Percentiles rank a stretch among this genome's conserved stretches.
phyloP scores from a whole-genome alignment of 2,329 filamentous ascomycete genomes.

The Pyrenophora graminea region DNA sequence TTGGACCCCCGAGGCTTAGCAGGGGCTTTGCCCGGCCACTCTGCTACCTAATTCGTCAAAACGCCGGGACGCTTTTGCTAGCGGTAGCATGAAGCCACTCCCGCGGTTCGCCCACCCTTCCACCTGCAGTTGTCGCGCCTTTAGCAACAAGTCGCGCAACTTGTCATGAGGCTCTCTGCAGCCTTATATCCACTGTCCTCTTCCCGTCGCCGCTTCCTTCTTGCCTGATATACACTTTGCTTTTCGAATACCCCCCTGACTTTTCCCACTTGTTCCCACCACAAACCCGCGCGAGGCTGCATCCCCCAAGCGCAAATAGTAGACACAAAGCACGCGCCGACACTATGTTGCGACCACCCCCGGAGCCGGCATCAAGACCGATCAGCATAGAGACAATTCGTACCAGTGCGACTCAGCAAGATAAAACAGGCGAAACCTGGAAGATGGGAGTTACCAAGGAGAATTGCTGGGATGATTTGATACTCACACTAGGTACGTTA shows the following conservation, averaged over 20 bases:
- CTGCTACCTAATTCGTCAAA: conserved; percentile 2
- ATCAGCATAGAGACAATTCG: conserved; percentile 42
- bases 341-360: conserved; percentile 37
- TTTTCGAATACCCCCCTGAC: conserved; percentile 17
- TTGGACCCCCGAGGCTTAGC: conserved; percentile 21
- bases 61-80: conserved; percentile 5
- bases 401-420: conserved; percentile 41
- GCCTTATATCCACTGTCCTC: conserved; percentile 33
- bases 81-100: conserved; percentile 31
- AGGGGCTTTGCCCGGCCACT: conserved; percentile 5
- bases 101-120: conserved; percentile 23
- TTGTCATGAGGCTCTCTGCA: conserved; percentile 33
- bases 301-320: conserved; percentile 11
- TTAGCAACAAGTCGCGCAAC: conserved; percentile 13
- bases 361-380: conserved; percentile 35
- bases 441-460: conserved; percentile 44
- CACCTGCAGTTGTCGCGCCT: conserved; percentile 15
- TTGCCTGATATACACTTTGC: conserved; percentile 32
- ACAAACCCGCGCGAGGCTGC: conserved; percentile 8
- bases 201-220: conserved; percentile 20
- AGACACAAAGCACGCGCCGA: conserved; percentile 21
- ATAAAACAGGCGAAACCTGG: conserved; percentile 52
- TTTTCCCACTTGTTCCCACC: conserved; percentile 12
- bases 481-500: conserved; percentile 50
- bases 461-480: conserved; percentile 55